phyloP scores from a whole-genome alignment of 306 rosid genomes.

The Macrotyloma uniflorum region DNA sequence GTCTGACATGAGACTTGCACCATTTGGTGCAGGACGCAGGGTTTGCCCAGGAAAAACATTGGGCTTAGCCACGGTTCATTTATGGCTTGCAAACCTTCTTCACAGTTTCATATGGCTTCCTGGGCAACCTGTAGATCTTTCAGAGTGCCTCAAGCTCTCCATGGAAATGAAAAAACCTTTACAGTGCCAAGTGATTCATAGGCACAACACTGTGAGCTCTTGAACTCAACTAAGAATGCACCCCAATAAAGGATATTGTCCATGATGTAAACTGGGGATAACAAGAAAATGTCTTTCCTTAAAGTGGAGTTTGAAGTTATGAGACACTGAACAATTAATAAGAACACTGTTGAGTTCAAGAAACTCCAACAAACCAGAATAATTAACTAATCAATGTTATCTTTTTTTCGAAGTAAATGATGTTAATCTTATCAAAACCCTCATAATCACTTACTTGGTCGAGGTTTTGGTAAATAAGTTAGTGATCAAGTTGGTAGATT shows the following conservation, averaged over 20 bases:
- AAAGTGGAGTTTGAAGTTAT: neutral
- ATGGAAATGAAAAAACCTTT: conserved; percentile 68
- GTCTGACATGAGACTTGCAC: conserved; percentile 62
- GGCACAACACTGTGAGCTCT: neutral
- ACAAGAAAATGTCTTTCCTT: neutral
- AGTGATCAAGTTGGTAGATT: no score
- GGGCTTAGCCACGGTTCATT: conserved; percentile 67
- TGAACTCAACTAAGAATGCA: neutral
- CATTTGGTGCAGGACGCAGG: conserved; percentile 71
- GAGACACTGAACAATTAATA: neutral
- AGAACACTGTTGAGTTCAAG: neutral
- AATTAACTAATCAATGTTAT: neutral
- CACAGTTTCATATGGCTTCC: conserved; percentile 63
- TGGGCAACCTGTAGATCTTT: conserved; percentile 49
- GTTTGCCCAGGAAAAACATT: conserved; percentile 69
- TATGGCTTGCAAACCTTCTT: conserved; percentile 74
- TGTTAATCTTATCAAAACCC: no score
- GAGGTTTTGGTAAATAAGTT: no score
- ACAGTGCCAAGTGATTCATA: conserved; percentile 39
- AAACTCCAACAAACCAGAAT: neutral
- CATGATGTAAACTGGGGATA: neutral
- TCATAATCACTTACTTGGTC: no score
- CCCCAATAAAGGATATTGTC: neutral
- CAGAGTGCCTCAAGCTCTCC: conserved; percentile 64
- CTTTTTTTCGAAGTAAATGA: neutral